phyloP scores from a whole-genome alignment of 148 eudicot species.

The Camellia lanceoleosa region DNA sequence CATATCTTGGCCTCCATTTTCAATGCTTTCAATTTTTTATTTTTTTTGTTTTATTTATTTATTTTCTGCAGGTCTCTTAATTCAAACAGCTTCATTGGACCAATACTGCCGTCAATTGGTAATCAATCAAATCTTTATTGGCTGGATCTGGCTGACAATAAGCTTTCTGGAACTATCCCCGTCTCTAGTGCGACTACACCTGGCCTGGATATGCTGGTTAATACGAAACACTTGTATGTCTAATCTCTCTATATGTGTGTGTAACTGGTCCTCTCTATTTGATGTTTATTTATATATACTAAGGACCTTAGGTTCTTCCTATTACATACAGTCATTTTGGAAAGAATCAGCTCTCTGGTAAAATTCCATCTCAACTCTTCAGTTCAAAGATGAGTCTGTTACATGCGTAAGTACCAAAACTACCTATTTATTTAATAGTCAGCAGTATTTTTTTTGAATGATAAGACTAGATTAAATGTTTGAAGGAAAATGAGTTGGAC shows the following conservation, averaged over 20 bases:
- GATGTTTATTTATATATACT: background rate
- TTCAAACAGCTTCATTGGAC: constrained; percentile 40
- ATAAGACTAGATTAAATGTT: background rate
- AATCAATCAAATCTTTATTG: constrained; percentile 50
- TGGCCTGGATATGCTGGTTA: constrained; percentile 65
- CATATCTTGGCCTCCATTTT: background rate
- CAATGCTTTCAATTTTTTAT: background rate
- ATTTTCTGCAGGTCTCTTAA: constrained; percentile 33
- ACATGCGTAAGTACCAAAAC: constrained; percentile 65
- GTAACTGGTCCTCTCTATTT: background rate
- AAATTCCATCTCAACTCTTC: constrained; percentile 56
- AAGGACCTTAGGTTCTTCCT: background rate
- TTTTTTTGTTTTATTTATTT: background rate
- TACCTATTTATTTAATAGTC: background rate
- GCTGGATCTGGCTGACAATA: constrained; percentile 75
- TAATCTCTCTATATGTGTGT: background rate
- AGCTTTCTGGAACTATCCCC: constrained; percentile 56
- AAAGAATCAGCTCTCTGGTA: constrained; percentile 68
- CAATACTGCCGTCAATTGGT: constrained; percentile 57
- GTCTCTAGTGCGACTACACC: constrained; percentile 48
- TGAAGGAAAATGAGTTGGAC: background rate
- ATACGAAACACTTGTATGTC: constrained; percentile 68
- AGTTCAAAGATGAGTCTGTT: constrained; percentile 55
- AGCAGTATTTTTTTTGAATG: background rate
- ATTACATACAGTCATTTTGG: constrained; percentile 63